These are phyloP conservation scores for Zymoseptoria crescenta DNA, from an alignment of 2,329 filamentous ascomycete species.

Conservation along the genomic window DNA sequence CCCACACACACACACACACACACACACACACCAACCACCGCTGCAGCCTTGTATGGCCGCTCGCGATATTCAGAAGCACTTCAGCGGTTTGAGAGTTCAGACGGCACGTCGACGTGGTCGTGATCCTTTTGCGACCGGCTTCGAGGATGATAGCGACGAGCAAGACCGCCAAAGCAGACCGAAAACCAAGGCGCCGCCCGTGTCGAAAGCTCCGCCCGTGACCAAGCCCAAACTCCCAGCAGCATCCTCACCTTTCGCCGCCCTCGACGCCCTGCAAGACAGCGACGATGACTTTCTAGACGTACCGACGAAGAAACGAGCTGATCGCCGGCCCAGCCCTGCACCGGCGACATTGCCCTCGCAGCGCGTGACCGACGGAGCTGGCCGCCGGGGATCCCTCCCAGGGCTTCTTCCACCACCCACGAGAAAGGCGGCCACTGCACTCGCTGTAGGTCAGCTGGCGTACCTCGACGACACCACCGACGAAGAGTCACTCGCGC, in stretches of 20 bases:
- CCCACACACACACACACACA: background rate
- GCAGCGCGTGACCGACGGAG: conserved; percentile 14
- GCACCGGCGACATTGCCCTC: conserved; percentile 16
- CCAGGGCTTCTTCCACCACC: conserved; percentile 8
- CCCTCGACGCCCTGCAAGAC: conserved; percentile 16
- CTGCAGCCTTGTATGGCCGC: conserved; percentile 23
- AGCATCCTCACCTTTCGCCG: conserved; percentile 13
- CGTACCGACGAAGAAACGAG: conserved; percentile 10
- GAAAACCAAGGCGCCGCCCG: conserved; percentile 19
- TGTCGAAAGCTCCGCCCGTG: conserved; percentile 11
- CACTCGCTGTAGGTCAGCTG: conserved; percentile 24
- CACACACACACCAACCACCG: conserved; percentile 1
- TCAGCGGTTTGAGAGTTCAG: conserved; percentile 26
- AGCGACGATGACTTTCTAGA: conserved; percentile 25
- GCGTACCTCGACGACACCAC: conserved; percentile 29
- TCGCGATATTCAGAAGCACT: conserved; percentile 26
- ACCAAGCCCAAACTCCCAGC: conserved; percentile 6
- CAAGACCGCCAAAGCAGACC: conserved; percentile 19
- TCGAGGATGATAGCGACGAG: conserved; percentile 28
- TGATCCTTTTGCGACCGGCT: conserved; percentile 28
- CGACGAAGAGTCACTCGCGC: conserved; percentile 17
- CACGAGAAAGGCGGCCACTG: conserved; percentile 17
- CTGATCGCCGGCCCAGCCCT: conserved; percentile 25
- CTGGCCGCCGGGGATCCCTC: conserved; percentile 19
- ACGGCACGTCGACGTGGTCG: conserved; percentile 23